Evolutionary conservation across 192 early-diverging fungal genomes (phyloP).

Genomic region (Coemansia asiatica): DNA sequence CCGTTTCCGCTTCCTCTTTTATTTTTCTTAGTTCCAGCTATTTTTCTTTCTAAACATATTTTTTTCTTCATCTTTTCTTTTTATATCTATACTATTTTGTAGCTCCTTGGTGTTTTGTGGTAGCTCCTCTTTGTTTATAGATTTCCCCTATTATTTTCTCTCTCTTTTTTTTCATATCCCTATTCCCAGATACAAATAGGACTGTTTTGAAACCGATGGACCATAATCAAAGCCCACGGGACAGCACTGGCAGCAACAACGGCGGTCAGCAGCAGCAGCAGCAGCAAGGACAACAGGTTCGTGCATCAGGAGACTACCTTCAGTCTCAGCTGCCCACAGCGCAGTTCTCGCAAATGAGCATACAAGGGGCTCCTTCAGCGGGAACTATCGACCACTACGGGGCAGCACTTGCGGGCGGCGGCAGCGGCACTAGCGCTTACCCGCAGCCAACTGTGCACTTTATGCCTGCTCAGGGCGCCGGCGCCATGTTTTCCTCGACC

Average conservation of each 20-base stretch:
- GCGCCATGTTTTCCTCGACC: not conserved
- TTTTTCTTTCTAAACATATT: not conserved
- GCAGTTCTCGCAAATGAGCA: constrained; percentile 30
- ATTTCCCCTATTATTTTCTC: not conserved
- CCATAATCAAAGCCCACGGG: not conserved
- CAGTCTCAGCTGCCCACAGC: constrained; percentile 20
- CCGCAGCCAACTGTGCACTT: constrained; percentile 26
- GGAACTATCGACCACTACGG: not conserved
- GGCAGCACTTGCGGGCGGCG: not conserved
- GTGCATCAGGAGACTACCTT: constrained; percentile 8
- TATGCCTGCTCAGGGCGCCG: constrained; percentile 2
- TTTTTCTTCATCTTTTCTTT: constrained; percentile 2
- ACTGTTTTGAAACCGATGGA: not conserved
- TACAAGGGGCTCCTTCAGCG: constrained; percentile 9
- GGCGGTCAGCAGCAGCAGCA: constrained; percentile 20
- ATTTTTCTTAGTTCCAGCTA: not conserved
- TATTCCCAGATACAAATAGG: not conserved
- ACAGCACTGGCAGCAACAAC: not conserved
- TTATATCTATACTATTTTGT: not conserved
- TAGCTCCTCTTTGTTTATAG: not conserved
- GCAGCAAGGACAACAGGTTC: constrained; percentile 7
- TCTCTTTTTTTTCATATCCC: not conserved
- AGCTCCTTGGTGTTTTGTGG: not conserved
- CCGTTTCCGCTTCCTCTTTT: not conserved
- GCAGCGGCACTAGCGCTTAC: constrained; percentile 27